Evolutionary conservation across 306 rosid species (phyloP).

Genomic region (Morella rubra): DNA sequence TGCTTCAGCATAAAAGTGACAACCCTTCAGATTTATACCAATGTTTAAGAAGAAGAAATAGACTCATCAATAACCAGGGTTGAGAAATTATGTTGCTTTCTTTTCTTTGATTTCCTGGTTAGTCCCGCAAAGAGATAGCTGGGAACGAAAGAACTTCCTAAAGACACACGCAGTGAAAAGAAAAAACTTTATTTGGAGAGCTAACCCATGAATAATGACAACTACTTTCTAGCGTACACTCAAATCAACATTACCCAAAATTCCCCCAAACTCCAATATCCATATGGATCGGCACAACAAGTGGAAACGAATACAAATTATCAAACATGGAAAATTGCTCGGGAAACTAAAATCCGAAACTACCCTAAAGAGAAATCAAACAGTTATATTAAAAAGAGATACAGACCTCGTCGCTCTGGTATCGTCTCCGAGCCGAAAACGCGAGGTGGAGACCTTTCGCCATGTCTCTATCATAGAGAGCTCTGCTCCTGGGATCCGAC

Average conservation of each 20-base stretch:
- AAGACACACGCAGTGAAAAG: not conserved
- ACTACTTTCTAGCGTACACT: too few relatives aligned
- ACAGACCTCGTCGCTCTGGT: constrained; percentile 45
- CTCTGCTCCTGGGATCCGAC: constrained; percentile 67
- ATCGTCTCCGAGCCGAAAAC: constrained; percentile 56
- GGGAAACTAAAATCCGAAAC: not conserved
- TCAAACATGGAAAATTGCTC: not conserved
- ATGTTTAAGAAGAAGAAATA: too few relatives aligned
- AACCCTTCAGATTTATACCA: not conserved
- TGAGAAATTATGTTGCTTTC: not conserved
- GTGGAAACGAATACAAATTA: too few relatives aligned
- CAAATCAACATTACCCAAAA: not conserved
- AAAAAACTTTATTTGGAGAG: too few relatives aligned
- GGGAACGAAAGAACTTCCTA: not conserved
- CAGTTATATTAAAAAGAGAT: not conserved
- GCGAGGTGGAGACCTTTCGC: constrained; percentile 70
- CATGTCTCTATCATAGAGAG: constrained; percentile 71
- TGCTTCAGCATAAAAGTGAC: not conserved
- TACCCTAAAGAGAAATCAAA: not conserved
- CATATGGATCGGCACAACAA: not conserved
- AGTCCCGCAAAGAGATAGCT: not conserved
- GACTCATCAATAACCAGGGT: not conserved
- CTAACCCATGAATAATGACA: not conserved
- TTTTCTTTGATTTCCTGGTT: not conserved
- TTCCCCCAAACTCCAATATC: not conserved